Percentiles rank a stretch among this genome's conserved stretches.
These are phyloP conservation scores for Lodderomyces metapsilosis DNA, from an alignment of 1,139 yeast genomes.

Conservation along the genomic window DNA sequence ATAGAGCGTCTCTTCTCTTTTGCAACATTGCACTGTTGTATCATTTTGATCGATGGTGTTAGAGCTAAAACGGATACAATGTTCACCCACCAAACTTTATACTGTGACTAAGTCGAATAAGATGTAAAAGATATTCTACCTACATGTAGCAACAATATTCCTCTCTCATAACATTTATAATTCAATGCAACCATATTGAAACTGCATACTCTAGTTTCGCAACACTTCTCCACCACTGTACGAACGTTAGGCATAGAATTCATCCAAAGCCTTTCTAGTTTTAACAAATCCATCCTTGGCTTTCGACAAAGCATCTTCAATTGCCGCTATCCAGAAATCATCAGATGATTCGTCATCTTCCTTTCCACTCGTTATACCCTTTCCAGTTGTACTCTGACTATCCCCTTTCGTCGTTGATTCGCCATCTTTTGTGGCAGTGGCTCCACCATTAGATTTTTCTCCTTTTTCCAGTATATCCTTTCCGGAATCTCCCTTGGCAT, in stretches of 20 bases:
- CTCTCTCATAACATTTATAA: neutral
- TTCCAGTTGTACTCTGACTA: conserved; percentile 4
- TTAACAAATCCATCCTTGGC: conserved; percentile 58
- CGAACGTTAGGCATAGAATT: conserved; percentile 50
- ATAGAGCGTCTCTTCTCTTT: too few species aligned
- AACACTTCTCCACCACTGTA: neutral
- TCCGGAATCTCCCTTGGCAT: conserved; percentile 1
- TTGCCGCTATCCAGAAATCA: conserved; percentile 50
- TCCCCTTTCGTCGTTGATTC: conserved; percentile 8
- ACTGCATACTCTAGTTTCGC: neutral
- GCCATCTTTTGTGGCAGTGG: neutral
- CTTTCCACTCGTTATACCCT: conserved; percentile 6
- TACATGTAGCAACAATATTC: neutral
- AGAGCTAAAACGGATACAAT: too few species aligned
- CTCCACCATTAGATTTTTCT: neutral
- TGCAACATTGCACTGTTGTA: too few species aligned
- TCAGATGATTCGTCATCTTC: conserved; percentile 22
- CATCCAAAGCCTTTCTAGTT: conserved; percentile 57
- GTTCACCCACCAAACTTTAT: neutral
- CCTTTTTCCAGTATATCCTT: conserved; percentile 16
- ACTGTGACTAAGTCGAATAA: too few species aligned
- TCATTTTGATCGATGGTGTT: too few species aligned
- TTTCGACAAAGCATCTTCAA: conserved; percentile 53
- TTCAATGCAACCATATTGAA: neutral
- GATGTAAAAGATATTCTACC: too few species aligned